Evolutionary conservation across 176 grass and related monocot genomes (phyloP).

Genomic region (Saccharum spontaneum): DNA sequence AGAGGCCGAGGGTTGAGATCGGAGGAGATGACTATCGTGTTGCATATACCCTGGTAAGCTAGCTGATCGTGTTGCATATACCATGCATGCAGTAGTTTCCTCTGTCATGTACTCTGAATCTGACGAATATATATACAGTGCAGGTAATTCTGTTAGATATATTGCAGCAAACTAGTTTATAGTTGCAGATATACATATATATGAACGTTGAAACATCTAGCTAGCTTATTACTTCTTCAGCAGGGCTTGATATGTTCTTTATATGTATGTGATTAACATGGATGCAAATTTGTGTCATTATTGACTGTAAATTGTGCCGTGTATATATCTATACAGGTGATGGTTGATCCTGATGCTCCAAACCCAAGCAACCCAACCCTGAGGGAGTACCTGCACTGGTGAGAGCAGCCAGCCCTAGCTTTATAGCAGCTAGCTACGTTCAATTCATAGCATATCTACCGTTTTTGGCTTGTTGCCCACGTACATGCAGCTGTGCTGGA

Average conservation of each 20-base stretch:
- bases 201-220: too few species aligned
- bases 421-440: background rate
- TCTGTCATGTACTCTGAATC: background rate
- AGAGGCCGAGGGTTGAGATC: conserved; percentile 54
- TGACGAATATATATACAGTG: too few species aligned
- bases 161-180: too few species aligned
- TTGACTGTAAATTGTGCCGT: background rate
- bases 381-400: conserved; percentile 94
- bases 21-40: conserved; percentile 58
- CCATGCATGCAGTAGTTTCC: background rate
- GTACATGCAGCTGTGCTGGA: background rate
- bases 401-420: background rate
- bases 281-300: background rate
- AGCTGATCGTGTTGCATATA: conserved; percentile 43
- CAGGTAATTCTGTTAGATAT: too few species aligned
- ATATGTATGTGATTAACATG: too few species aligned
- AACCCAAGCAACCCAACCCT: conserved; percentile 81
- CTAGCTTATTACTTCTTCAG: too few species aligned
- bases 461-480: background rate
- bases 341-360: conserved; percentile 92
- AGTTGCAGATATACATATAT: too few species aligned
- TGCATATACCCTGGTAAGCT: conserved; percentile 57
- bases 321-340: conserved; percentile 43
- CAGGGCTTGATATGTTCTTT: too few species aligned
- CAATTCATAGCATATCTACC: background rate